Base-by-base conservation (phyloP, 371 early-diverging fungal species). In the Mortierella sp. region DNA sequence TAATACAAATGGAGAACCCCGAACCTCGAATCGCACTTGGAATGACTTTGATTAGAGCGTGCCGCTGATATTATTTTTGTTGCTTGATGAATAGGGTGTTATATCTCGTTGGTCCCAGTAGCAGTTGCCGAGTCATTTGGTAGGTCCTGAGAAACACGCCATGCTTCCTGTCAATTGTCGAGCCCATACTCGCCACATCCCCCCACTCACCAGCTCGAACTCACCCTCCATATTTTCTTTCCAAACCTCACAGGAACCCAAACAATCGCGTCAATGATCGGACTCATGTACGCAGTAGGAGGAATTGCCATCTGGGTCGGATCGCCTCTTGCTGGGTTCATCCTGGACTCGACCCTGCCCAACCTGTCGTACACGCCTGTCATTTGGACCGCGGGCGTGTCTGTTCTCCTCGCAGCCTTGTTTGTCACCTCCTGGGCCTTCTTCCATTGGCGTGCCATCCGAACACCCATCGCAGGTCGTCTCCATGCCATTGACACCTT, bases 341-440 rank as follows among this genome's bases (percentile, higher is more conserved):
- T 91, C 31, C 79, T 89, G 21, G 83, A 87, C 53, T 55, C 78
- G 13, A 88, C 82, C n/a, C 82, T 82, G 1, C 79, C 79, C 53
- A 82, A 81, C 71, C 74, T 83, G 26, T 79, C 83, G 0, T 92
- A 89, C 78, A 81, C 86, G 4, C 91, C 92, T 0, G 88, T 88
- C n/a, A 90, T 92, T 46, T 81, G 90, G 51, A 90, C 90, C 40
- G 83, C 89, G 21, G 91, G 92, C 28, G 86, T 75, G 4, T 84
- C 88, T 76, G 74, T 89, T 24, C 57, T 90, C n/a, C 51, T 83
- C 13, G 89, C 89, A 4, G 84, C 88, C 13, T 24, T 79, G 31
- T 79, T 74, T 50, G 69, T 79, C 34, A 79, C 80, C 26, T 76
- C 83, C 1, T 83, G 83, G 83, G 79, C 74, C 2, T 77, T 77